Evolutionary conservation across 805 yeast genomes (phyloP), one percentile per base, ranked within the genome.

Genomic region (Saccharomycopsis fibuligera): DNA sequence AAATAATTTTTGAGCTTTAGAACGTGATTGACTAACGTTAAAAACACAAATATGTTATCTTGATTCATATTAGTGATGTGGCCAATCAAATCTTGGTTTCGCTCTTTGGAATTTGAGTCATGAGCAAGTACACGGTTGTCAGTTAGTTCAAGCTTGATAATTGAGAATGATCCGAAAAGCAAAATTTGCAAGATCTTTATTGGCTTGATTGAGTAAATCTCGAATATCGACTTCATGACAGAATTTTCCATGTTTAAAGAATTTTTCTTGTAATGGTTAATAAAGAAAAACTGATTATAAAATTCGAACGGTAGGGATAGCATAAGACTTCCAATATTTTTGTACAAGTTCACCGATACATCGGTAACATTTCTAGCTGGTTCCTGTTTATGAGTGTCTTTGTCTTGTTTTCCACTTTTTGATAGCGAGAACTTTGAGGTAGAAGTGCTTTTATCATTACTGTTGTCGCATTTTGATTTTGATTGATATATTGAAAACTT

Each of bases 151-250:
- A 14, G 12, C n/a, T 5, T 25, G 3, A 48, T 37, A 10, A 44
- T 35, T n/a, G 33, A 24, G 24, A 48, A 44, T 21, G 19, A 48
- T 2, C 48, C 48, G 4, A 44, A 53, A 17, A 48, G 6, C 6
- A 48, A 9, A 10, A 48, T 27, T 16, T 48, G 35, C 16, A 48
- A 31, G 12, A 48, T 31, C 25, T 48, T 43, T 5, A 37, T 29
- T 21, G 51, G 51, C 35, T 48, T 48, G 24, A 44, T 45, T 6
- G 44, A 37, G 27, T 45, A 44, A 25, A 17, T 37, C 27, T 43
- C 43, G 22, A 44, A 48, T 22, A 48, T 29, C 8, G 44, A 17
- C 14, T 19, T 21, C 48, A 48, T 44, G 12, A 45, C 19, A 5
- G 41, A 22, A 16, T 27, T 10, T n/a, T n/a, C n/a, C n/a, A n/a